Evolutionary conservation across 768 basidiomycete species (phyloP).

Genomic region (Rhizopogon roseolus): DNA sequence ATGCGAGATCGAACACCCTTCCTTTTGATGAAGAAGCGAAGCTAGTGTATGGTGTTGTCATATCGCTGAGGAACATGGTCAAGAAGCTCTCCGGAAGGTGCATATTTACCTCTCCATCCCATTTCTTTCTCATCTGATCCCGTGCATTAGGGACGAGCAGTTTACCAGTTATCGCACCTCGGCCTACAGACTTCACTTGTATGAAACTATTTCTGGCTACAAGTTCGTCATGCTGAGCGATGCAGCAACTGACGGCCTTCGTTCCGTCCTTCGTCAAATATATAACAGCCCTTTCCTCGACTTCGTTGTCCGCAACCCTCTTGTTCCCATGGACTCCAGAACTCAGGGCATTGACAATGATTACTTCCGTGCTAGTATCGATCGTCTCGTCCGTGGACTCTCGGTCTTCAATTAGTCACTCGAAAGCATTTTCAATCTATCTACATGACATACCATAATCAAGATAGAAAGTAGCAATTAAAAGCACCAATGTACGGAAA

Average conservation of each 20-base stretch:
- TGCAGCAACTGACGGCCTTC: conserved; percentile 76
- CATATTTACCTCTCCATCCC: conserved; percentile 6
- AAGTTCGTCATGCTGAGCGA: conserved; percentile 95
- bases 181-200: conserved; percentile 89
- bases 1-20: conserved; percentile 43
- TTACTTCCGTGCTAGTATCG: conserved; percentile 77
- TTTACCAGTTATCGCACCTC: conserved; percentile 91
- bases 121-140: background rate
- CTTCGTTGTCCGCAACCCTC: conserved; percentile 89
- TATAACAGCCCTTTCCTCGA: conserved; percentile 94
- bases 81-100: conserved; percentile 90
- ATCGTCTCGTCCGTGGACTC: conserved; percentile 65
- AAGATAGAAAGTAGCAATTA: conserved; percentile 1
- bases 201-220: conserved; percentile 88
- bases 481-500: conserved; percentile 8
- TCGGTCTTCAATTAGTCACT: conserved; percentile 34
- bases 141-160: conserved; percentile 68
- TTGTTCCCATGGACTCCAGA: conserved; percentile 77
- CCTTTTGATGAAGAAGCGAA: conserved; percentile 98
- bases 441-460: conserved; percentile 12
- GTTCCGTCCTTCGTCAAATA: conserved; percentile 79
- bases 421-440: background rate
- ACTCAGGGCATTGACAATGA: conserved; percentile 91
- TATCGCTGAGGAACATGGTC: conserved; percentile 90
- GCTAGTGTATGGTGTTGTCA: conserved; percentile 91